Base-by-base conservation (phyloP, 2,329 filamentous ascomycete species). In the Trichophyton verrucosum region DNA sequence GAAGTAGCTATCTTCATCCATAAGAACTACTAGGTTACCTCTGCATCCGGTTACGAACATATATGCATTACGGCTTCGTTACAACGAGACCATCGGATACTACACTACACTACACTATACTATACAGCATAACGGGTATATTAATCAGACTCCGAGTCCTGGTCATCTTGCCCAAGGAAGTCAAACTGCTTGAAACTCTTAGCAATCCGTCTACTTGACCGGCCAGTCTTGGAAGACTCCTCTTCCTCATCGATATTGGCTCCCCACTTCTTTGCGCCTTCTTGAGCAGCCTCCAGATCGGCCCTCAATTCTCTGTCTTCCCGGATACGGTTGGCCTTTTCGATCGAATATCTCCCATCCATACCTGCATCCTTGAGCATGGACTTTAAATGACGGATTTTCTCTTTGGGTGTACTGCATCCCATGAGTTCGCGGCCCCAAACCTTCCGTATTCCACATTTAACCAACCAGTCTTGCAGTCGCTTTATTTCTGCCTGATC, bases 381-480 rank as follows among this genome's bases (percentile, higher is more conserved):
- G 9, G 76, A 76, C 70, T 84, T 89, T 6, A 99, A 79, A 70
- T 96, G 89, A 59, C 80, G 80, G 64, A 96, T 89, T 78, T 96
- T 96, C 57, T 84, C 89, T 63, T 85, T 87, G 3, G 81, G 71
- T 24, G 91, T 88, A 60, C 86, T 82, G 68, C 83, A 91, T 60
- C 84, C 78, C 71, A 89, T 89, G 30, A 99, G 80, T 73, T 96
- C 90, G 64, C 87, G 85, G 57, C 82, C 83, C 92, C 94, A 99
- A 63, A 96, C 82, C 71, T 96, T 97, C 59, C 90, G 87, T 60
- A 96, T 84, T 33, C 92, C 92, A 69, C 92, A 99, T 74, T 96
- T 96, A 53, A 86, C 76, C 5, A 99, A 81, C 73, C 92, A 90
- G 7, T 85, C 83, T 75, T 97, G 92, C 2, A 97, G 79, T 57